Base-by-base conservation (phyloP, 306 rosid species). In the Rosa persica region DNA sequence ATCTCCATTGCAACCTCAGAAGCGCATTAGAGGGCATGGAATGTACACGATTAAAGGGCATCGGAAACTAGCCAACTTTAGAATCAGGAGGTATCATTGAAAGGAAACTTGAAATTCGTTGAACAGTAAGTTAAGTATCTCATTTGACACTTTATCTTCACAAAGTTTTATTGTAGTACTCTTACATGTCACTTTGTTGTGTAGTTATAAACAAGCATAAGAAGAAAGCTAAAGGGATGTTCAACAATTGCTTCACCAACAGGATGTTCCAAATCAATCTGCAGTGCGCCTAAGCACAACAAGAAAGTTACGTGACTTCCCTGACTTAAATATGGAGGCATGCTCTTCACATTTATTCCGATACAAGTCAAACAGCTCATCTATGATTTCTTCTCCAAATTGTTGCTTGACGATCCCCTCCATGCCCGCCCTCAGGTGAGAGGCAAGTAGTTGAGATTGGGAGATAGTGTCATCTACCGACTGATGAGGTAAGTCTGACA, bases 331-430 rank as follows among this genome's bases (percentile, higher is more conserved):
- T 16, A 49, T 49, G 20, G 55, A 19, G 57, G 49, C 46, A 52
- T 22, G 12, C 55, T 78, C 68, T 42, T 71, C 81, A 15, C 65
- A 23, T 57, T 78, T 70, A 10, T 72, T 6, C 22, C 5, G 40
- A 19, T 30, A 79, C 64, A 61, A 36, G 48, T 47, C 72, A 4
- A 79, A 71, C 30, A 48, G 76, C 19, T 72, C 76, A 30, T 30
- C 36, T 30, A 30, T 30, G 36, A 30, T 30, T 30, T 30, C 36
- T 30, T 30, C 36, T 30, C 36, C 36, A 30, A 30, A 30, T 30
- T 30, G 36, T 3, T 30, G 36, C 36, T 30, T 30, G 36, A 30
- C 36, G 36, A 30, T 30, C 36, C 36, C 36, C 36, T 51, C 67
- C 12, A 73, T 30, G 77, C 8, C 15, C 1, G 77, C 65, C 12